Base-by-base conservation (phyloP, 2,329 filamentous ascomycete genomes). In the Onygenales sp. region DNA sequence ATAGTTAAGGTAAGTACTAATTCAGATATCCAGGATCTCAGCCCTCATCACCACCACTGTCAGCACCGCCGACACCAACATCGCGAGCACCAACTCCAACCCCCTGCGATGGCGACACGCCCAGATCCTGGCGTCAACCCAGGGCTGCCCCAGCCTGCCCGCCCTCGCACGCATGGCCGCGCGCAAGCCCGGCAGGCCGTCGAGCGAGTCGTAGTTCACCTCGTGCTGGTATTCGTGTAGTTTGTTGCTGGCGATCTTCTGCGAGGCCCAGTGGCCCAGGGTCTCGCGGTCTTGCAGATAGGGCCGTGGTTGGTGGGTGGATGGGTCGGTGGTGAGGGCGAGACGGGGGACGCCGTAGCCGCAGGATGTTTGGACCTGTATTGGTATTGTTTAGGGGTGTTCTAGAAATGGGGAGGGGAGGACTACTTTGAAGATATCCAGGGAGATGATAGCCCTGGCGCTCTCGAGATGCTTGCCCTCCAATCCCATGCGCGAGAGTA, bases 271-370 rank as follows among this genome's bases (percentile, higher is more conserved):
- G 51, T 73, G 67, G 21, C 77, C 75, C 54, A 86, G 64, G 0
- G 79, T 84, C 11, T 77, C 74, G 3, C 83, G 75, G 55, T 81
- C 76, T 54, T 77, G 70, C 54, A 81, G 78, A 42, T 59, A 63
- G 4, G 61, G 59, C 17, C 55, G 57, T 13, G 58, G 50, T 42
- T 61, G 50, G 31, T 60, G 53, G 37, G 58, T 61, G 3, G 62
- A 52, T 3, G 59, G 53, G 54, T 76, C 73, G 6, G 69, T 56
- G 7, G 56, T 62, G 62, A 74, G 60, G 59, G 71, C 59, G 10
- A 83, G 66, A 33, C 75, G 69, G 1, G 83, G 83, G 6, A 87
- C 82, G 27, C 78, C 81, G 59, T 76, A 87, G 6, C 84, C 84
- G 62, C 84, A 87, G 49, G 78, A 81, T 8, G 81, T 85, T 73